Base-by-base conservation (phyloP, 345 rosid species). In the Gossypium herbaceum region DNA sequence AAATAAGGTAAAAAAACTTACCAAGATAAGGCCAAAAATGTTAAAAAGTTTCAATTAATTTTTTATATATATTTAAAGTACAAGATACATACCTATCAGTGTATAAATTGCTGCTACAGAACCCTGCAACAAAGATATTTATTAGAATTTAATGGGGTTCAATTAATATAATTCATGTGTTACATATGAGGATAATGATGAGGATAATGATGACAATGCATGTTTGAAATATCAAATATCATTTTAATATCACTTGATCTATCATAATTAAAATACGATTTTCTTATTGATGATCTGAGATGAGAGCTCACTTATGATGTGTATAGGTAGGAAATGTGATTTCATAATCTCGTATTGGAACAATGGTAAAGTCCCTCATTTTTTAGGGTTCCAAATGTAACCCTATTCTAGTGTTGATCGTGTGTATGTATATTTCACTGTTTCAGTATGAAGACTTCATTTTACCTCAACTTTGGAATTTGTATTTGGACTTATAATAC, bases 1-100 rank as follows among this genome's bases (percentile, higher is more conserved):
- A 54, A 68, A 68, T 29, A 11, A 79, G 22, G 68, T 64, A 45
- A 27, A 39, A 64, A 44, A 2, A 13, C 52, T 29, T 91, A 91
- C 98, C 97, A 72, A 91, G 71, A 86, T 75, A 8, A 94, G 78
- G 71, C 97, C 93, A 75, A 92, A 4, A 58, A 92, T 77, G 78
- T 82, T 97, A 78, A 94, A 84, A 69, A 92, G 68, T 66, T 66
- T 11, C 1, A 12, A 43, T 24, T 13, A 7, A 16, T 29, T 4
- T 29, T 10, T 22, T n/a, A 16, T 27, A 3, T 0, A 3, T 0
- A 51, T 50, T 68, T 48, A 54, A 61, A 20, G 45, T 74, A 54
- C 44, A 75, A 86, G 92, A 48, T 70, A 92, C 71, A 12, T 1
- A 67, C 95, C 97, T 73, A 78, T 70, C 56, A 88, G 80, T 12